Evolutionary conservation across 2,329 filamentous ascomycete genomes (phyloP), one percentile per base, ranked within the genome.

Genomic region (Zalaria obscura): DNA sequence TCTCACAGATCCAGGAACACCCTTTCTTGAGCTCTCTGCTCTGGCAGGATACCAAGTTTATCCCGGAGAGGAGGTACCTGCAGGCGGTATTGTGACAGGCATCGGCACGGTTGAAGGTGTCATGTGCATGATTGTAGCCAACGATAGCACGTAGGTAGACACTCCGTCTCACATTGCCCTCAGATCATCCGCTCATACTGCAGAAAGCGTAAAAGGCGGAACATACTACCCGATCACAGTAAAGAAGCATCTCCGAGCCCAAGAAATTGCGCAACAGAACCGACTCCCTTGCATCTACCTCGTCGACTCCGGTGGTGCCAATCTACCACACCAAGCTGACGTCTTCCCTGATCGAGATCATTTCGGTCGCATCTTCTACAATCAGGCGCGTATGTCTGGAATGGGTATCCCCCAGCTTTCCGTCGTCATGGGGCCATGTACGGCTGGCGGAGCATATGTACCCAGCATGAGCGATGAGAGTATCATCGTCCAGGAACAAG

Each of bases 221-320:
- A 93, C 89, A 2, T 98, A 98, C 65, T 96, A 89, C 57, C 89
- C 89, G 1, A 86, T 96, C 52, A 98, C 89, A 0, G 85, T 96
- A 45, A 95, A 95, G 69, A 98, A 98, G 70, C 91, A 96, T 61
- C 69, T 96, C 10, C 77, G 89, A 47, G 89, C 89, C 4, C 91
- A 98, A 62, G 79, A 83, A 27, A 83, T 96, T 48, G 89, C 89
- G 0, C 76, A 84, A 49, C 85, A 96, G 60, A 96, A 96, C 61
- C 80, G 76, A 45, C 60, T 82, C 6, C 78, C 78, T 0, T 96
- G 89, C 62, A 84, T 98, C 58, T 98, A 96, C 64, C 73, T 98
- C 25, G 91, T 96, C 43, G 89, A 98, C 60, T 94, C 87, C 4
- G 89, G 91, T 37, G 89, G 89, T 48, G 91, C 88, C 44, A 95